Base-by-base conservation (phyloP, 1,284 basidiomycete species). In the Fistulinella cinereoalba region DNA sequence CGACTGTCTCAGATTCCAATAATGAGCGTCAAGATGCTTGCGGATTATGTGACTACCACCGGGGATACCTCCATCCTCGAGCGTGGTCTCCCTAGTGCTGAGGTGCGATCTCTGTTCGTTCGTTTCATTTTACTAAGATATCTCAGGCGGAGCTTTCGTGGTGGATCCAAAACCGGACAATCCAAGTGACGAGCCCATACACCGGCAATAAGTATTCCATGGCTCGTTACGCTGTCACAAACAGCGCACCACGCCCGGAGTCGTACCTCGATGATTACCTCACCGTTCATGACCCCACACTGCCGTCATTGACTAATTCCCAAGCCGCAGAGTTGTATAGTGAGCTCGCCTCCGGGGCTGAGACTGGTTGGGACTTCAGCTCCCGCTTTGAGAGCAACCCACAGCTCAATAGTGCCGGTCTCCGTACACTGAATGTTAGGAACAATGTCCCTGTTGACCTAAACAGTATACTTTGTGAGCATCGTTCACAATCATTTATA, bases 301-400 rank as follows among this genome's bases (percentile, higher is more conserved):
- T 80, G 6, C 56, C 59, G 25, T 77, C 80, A 0, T 62, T 92
- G 41, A 86, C 79, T 47, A 81, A 82, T 18, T 68, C 74, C 2
- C 22, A 85, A 60, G 74, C 78, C 40, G 75, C 76, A 0, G 79
- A 75, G 3, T 65, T 97, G n/a, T 97, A 94, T 59, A 79, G 88
- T n/a, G 87, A 96, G 63, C 77, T 97, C 18, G 93, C 94, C 0
- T 79, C 77, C 41, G 93, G 91, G 36, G 94, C 92, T 1, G 93
- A 97, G 16, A 19, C 33, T 68, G 92, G 84, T 4, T 80, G 77
- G 77, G 77, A 79, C 51, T 79, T 72, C 44, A 69, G 67, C 9
- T 67, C 71, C 2, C 72, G 33, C 16, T 34, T 18, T 4, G 33
- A 34, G 33, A 18, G 33, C 13, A 19, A 12, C 33, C 33, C 33